Base-by-base conservation (phyloP, 2,329 filamentous ascomycete genomes). In the Fusarium veterinarium region DNA sequence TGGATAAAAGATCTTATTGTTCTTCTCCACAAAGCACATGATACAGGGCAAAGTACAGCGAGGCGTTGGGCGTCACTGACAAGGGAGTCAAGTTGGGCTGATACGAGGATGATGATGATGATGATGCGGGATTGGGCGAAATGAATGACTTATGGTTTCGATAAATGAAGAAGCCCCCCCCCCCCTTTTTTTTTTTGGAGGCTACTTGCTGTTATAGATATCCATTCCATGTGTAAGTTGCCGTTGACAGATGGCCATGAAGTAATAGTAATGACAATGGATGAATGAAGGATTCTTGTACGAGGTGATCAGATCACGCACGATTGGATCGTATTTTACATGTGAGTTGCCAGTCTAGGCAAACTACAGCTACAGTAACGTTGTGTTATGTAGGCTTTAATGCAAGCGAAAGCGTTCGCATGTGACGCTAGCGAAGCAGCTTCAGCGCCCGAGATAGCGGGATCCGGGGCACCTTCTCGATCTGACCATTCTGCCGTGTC, bases 401-500 rank as follows among this genome's bases (percentile, higher is more conserved):
- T 72, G 71, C 71, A 73, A 52, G 67, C 58, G 56, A 64, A 60
- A 64, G 71, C 42, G 71, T 74, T 73, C 70, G 71, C 71, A 73
- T 73, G 62, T 68, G 71, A 71, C 71, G 71, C 71, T 72, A 73
- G 33, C 48, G 58, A 62, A 56, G 71, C 53, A 59, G 55, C 71
- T 62, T 64, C 57, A 49, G 67, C 51, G 48, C 44, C 61, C 41
- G 28, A 62, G 66, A 67, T 56, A 70, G 53, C 20, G 53, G 59
- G 60, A 60, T 56, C 60, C 62, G 64, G 74, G 64, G 63, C 61
- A 64, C 60, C 67, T 77, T 66, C 76, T 76, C 61, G 53, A 77
- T 76, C 57, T 48, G 68, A 67, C 52, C 35, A 52, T 79, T 79
- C 73, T 79, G 78, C 78, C 78, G 58, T 60, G n/a, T n/a, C 33